Conservation (phyloP, 257 asterid species). For the Solanum pinnatisectum region DNA sequence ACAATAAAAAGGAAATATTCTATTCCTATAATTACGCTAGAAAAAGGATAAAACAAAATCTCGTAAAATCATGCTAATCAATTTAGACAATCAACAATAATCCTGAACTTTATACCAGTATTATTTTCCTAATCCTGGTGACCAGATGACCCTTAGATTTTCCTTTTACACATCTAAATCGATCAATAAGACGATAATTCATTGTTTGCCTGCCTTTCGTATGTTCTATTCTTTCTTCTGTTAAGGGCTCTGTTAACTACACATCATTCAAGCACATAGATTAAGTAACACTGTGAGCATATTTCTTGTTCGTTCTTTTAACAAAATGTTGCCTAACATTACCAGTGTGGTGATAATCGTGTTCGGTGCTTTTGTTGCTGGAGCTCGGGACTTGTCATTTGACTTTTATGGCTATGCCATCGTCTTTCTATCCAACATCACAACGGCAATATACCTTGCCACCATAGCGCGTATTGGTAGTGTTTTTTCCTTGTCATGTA, state of each 20-base stretch:
- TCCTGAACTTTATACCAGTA: not conserved
- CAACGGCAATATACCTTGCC: constrained; percentile 85
- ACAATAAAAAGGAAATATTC: not conserved
- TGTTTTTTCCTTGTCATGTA: constrained; percentile 13
- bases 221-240: not conserved
- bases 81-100: not conserved
- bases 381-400: constrained; percentile 81
- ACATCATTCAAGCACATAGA: not conserved
- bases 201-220: not conserved
- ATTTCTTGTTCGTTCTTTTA: constrained; percentile 9
- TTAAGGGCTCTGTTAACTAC: not conserved
- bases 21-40: not conserved
- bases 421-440: constrained; percentile 67
- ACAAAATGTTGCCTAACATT: constrained; percentile 23
- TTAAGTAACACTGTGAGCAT: not conserved
- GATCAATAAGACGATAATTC: not conserved
- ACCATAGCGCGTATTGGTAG: constrained; percentile 84
- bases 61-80: not conserved
- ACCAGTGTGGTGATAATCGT: constrained; percentile 74
- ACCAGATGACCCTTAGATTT: not conserved
- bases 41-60: not conserved
- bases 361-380: constrained; percentile 86
- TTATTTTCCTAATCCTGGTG: not conserved
- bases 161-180: not conserved
- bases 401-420: constrained; percentile 64